Base-by-base conservation (phyloP, 1,284 basidiomycete species). In the Ganoderma meredithae region DNA sequence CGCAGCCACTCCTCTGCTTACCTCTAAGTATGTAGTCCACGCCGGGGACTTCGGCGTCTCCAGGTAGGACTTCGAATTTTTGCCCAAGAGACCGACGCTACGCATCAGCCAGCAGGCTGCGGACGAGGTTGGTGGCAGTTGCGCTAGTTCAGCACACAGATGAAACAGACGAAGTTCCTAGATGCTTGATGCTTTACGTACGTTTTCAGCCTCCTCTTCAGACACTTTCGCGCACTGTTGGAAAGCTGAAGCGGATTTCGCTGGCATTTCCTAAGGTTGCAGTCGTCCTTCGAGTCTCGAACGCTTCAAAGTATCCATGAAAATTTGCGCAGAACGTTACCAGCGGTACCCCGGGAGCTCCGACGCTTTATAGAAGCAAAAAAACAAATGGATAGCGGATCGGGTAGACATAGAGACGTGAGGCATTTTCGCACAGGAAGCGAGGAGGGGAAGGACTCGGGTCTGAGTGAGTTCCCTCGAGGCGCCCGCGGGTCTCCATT, bases 41-140 rank as follows among this genome's bases (percentile, higher is more conserved):
- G 12, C 12, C 47, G 9, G 47, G 10, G 22, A 12, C 47, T 5
- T 49, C 25, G 22, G 8, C 47, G 47, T n/a, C 47, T 25, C 25
- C 22, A 49, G 47, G 22, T 3, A 22, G 31, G 3, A 31, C 31
- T 31, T 31, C 22, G 10, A 52, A 52, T 25, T 25, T 13, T 52
- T 52, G 47, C 22, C 10, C 36, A 40, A 36, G 56, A 40, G 59
- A 22, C 64, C 64, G 64, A 65, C 59, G 31, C 9, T n/a, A 55
- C 59, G 59, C 64, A 65, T 65, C 64, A 65, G 49, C 47, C 47
- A 22, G 39, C 44, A 7, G 47, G 17, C 58, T 60, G 58, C 59
- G 59, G 49, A 60, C 39, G 44, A 40, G 27, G 12, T 33, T 8
- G 63, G 19, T 17, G 27, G 7, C 1, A 8, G 17, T 19, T 2